Evolutionary conservation across 148 eudicot genomes (phyloP).

Genomic region (Heliamphora exappendiculata): DNA sequence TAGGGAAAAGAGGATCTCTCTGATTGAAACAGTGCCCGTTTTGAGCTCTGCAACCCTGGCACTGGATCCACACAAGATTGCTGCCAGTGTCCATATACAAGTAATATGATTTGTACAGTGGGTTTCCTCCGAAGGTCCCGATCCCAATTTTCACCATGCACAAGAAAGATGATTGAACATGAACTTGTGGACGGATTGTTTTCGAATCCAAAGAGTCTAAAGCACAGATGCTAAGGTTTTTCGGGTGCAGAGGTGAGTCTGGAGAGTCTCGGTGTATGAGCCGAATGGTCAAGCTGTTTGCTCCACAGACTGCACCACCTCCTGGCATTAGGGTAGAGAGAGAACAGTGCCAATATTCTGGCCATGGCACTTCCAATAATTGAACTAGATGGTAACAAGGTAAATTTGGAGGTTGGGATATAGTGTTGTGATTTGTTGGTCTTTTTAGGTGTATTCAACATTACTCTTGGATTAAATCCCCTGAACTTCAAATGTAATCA

Average conservation of each 20-base stretch:
- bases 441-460: too few species aligned
- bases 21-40: neutral
- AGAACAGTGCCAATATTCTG: neutral
- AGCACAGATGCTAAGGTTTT: neutral
- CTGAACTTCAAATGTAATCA: too few species aligned
- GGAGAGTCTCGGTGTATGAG: neutral
- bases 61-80: neutral
- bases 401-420: too few species aligned
- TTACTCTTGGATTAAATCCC: too few species aligned
- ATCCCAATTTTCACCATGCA: neutral
- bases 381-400: too few species aligned
- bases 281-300: neutral
- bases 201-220: neutral
- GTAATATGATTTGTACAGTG: neutral
- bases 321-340: neutral
- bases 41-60: neutral
- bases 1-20: neutral
- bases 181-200: neutral
- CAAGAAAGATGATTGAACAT: neutral
- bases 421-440: too few species aligned
- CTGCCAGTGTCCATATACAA: neutral
- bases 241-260: neutral
- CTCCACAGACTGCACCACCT: neutral
- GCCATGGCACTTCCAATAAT: neutral
- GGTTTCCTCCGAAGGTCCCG: neutral